These are phyloP conservation scores for Yarrowia deformans DNA, from an alignment of 805 yeast species.

Conservation along the genomic window DNA sequence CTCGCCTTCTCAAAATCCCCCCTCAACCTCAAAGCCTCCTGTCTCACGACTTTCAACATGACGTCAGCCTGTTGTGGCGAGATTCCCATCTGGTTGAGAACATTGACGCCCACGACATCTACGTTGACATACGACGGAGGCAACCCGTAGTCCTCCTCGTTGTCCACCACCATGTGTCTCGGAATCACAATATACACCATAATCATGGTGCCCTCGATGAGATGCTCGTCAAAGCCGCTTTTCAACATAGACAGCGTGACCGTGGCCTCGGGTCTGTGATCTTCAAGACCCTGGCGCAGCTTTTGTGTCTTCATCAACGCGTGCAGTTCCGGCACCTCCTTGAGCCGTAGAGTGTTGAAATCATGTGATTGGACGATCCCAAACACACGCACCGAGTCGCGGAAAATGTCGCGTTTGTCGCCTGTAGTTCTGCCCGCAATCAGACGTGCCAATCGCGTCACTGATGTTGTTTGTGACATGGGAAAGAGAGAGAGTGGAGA, in stretches of 20 bases:
- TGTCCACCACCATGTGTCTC: not conserved
- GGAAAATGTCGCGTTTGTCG: slow-evolving; percentile 14
- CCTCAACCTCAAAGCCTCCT: slow-evolving; percentile 9
- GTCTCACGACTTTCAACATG: not conserved
- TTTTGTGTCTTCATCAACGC: slow-evolving; percentile 32
- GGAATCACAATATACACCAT: slow-evolving; percentile 9
- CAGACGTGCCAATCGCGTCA: slow-evolving; percentile 15
- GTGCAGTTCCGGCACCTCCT: slow-evolving; percentile 13
- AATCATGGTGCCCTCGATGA: slow-evolving; percentile 23
- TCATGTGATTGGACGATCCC: slow-evolving; percentile 23
- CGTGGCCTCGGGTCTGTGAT: not conserved
- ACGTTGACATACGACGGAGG: slow-evolving; percentile 19
- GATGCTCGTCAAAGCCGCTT: not conserved
- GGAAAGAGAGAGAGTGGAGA: not conserved
- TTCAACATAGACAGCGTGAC: slow-evolving; percentile 18
- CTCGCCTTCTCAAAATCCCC: not conserved
- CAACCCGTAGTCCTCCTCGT: slow-evolving; percentile 12
- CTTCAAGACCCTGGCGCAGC: slow-evolving; percentile 1
- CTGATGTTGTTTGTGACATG: slow-evolving; percentile 30
- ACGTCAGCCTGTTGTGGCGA: slow-evolving; percentile 2
- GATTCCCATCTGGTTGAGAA: slow-evolving; percentile 4
- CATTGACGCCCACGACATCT: slow-evolving; percentile 2
- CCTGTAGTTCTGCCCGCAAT: not conserved
- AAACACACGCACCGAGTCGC: slow-evolving; percentile 3
- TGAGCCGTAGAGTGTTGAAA: slow-evolving; percentile 9